Evolutionary conservation across 805 yeast species (phyloP).

Genomic region (Cyberlindnera japonica): DNA sequence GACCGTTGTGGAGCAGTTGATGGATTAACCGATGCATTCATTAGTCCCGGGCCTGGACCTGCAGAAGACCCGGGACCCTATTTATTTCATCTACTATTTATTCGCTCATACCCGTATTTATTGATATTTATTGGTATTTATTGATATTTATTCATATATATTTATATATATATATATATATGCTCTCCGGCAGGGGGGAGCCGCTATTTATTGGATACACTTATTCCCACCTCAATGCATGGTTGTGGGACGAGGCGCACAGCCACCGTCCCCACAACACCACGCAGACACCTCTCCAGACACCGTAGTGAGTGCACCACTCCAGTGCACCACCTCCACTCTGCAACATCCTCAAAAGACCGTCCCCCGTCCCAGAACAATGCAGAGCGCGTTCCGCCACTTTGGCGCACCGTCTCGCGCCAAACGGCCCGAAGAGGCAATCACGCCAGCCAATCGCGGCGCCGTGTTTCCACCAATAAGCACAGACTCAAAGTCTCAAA

Average conservation of each 20-base stretch:
- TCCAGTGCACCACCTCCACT: no score
- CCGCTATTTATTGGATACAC: no score
- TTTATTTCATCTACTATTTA: constrained; percentile 1
- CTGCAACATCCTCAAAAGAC: background rate
- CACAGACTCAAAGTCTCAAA: constrained; percentile 10
- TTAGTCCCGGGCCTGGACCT: background rate
- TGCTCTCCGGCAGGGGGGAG: no score
- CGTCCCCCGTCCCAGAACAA: background rate
- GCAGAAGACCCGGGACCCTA: background rate
- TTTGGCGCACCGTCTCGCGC: constrained; percentile 2
- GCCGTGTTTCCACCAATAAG: constrained; percentile 16
- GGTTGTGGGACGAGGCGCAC: no score
- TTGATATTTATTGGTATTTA: no score
- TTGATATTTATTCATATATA: no score
- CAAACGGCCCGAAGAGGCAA: background rate
- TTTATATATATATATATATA: no score
- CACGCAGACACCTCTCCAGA: no score
- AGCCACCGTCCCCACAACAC: no score
- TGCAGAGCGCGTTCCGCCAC: background rate
- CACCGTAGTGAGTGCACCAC: no score
- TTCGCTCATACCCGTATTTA: background rate
- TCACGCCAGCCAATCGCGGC: constrained; percentile 9
- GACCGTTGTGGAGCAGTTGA: constrained; percentile 5
- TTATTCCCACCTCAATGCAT: no score
- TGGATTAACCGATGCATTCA: constrained; percentile 6